Percentiles rank a stretch among this genome's conserved stretches.
Evolutionary conservation across 495 filamentous ascomycete species (phyloP).

Genomic region (Penicillium soppii): DNA sequence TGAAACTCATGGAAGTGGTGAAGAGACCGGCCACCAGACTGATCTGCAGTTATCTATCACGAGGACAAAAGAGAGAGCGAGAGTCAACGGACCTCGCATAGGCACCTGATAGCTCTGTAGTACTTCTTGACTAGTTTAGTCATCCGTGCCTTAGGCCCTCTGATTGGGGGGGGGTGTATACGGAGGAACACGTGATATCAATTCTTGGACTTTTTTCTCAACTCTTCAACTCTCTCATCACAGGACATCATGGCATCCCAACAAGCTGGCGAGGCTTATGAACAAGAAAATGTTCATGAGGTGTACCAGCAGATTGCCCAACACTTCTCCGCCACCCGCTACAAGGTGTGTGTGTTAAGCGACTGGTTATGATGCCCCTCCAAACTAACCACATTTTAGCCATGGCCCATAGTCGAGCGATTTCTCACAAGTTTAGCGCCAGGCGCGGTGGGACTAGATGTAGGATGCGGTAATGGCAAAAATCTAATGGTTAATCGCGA

Average conservation of each 20-base stretch:
- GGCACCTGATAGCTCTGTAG: no score
- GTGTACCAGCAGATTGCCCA: slow-evolving; percentile 93
- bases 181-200: slow-evolving; percentile 5
- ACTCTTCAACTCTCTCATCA: not conserved
- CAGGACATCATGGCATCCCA: slow-evolving; percentile 11
- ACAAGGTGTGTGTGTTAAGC: slow-evolving; percentile 64
- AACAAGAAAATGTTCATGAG: slow-evolving; percentile 81
- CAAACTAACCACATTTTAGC: slow-evolving; percentile 40
- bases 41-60: no score
- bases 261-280: slow-evolving; percentile 55
- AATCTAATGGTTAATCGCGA: slow-evolving; percentile 78
- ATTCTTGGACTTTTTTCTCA: slow-evolving; percentile 1
- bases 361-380: not conserved
- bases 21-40: no score
- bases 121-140: no score
- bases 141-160: no score
- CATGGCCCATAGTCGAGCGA: slow-evolving; percentile 87
- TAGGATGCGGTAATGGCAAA: slow-evolving; percentile 94
- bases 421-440: slow-evolving; percentile 68
- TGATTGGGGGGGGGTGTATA: no score
- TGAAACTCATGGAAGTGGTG: no score
- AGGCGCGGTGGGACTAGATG: slow-evolving; percentile 84
- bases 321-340: slow-evolving; percentile 92
- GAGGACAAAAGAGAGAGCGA: no score
- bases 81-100: no score